These are phyloP conservation scores for Ascochyta clinopodiicola DNA, from an alignment of 2,329 filamentous ascomycete species.

Conservation along the genomic window DNA sequence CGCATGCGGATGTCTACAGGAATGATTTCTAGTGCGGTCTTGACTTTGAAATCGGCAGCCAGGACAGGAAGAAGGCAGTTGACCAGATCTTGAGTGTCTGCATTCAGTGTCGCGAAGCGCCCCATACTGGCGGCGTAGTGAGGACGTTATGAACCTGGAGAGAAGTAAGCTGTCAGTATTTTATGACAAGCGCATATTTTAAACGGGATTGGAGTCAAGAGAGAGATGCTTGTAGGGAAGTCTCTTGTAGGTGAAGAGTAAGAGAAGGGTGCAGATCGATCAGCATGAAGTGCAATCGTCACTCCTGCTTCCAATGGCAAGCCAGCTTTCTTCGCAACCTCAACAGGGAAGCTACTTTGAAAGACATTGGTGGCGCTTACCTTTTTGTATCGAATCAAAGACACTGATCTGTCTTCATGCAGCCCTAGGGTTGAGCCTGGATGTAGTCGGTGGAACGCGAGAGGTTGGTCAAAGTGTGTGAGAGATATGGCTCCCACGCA, in stretches of 20 bases:
- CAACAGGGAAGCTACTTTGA: neutral
- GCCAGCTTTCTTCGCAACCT: neutral
- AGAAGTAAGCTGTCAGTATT: neutral
- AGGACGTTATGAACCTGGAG: neutral
- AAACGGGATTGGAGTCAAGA: neutral
- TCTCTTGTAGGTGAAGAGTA: neutral
- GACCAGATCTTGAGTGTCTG: slow-evolving; percentile 41
- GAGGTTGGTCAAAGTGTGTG: neutral
- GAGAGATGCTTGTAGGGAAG: too few relatives aligned
- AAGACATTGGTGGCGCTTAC: neutral
- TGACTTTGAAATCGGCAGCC: slow-evolving; percentile 32
- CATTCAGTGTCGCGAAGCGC: slow-evolving; percentile 42
- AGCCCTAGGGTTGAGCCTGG: neutral
- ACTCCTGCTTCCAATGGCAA: neutral
- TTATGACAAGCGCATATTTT: neutral
- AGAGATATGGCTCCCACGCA: neutral
- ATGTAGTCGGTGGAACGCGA: neutral
- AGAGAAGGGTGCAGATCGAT: neutral
- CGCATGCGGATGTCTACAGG: slow-evolving; percentile 47
- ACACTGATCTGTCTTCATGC: neutral
- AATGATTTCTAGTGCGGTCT: slow-evolving; percentile 36
- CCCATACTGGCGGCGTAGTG: slow-evolving; percentile 26
- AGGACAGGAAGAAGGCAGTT: slow-evolving; percentile 40
- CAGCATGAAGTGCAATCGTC: neutral
- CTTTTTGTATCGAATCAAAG: neutral